phyloP scores from a whole-genome alignment of 2,329 filamentous ascomycete genomes.

The Phialophora macrospora region DNA sequence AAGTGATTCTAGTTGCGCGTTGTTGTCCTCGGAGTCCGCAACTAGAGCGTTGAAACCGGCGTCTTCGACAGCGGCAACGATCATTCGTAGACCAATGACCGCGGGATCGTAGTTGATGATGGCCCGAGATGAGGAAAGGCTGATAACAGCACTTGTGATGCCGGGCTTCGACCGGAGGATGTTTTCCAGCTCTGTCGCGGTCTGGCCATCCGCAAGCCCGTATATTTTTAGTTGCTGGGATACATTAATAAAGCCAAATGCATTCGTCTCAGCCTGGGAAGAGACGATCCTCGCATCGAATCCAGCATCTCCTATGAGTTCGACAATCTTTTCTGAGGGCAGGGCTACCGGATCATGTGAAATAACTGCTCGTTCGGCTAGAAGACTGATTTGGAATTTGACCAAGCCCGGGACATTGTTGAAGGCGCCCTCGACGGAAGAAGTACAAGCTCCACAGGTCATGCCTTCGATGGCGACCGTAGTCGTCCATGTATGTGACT shows the following conservation, averaged over 20 bases:
- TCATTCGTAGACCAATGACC: conserved; percentile 74
- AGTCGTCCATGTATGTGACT: conserved; percentile 64
- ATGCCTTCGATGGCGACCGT: conserved; percentile 92
- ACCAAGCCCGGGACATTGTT: conserved; percentile 74
- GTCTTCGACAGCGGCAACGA: conserved; percentile 83
- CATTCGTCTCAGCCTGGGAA: conserved; percentile 65
- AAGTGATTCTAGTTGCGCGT: conserved; percentile 91
- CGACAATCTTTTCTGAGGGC: conserved; percentile 72
- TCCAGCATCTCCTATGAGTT: conserved; percentile 85
- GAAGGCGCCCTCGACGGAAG: conserved; percentile 84
- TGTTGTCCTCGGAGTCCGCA: conserved; percentile 91
- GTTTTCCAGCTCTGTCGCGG: conserved; percentile 74
- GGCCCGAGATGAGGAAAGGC: conserved; percentile 73
- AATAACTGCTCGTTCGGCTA: conserved; percentile 89
- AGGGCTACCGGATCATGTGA: conserved; percentile 78
- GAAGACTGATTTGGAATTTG: conserved; percentile 91
- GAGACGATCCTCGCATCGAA: conserved; percentile 87
- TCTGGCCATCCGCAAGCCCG: conserved; percentile 72
- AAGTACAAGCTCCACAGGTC: conserved; percentile 97
- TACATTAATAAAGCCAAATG: conserved; percentile 61
- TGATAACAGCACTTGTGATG: conserved; percentile 74
- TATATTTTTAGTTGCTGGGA: conserved; percentile 82
- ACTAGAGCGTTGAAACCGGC: conserved; percentile 86
- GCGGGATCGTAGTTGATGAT: conserved; percentile 73
- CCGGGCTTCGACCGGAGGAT: conserved; percentile 69